Conservation (phyloP, 2,329 filamentous ascomycete genomes). For the Basipetospora chlamydospora region DNA sequence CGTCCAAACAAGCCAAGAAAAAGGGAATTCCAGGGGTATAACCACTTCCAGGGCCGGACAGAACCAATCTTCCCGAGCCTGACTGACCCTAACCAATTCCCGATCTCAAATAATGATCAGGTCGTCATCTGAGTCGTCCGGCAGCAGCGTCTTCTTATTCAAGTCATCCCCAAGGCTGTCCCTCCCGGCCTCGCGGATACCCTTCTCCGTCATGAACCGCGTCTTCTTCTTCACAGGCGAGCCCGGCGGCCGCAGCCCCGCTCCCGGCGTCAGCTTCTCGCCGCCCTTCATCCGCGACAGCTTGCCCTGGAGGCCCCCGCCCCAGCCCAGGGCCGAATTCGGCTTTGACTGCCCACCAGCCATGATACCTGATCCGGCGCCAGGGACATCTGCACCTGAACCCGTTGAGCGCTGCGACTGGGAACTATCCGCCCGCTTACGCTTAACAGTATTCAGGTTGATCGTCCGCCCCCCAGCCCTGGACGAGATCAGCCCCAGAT, state of each 20-base stretch:
- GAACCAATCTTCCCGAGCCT: too few relatives aligned
- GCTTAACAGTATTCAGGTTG: constrained; percentile 44
- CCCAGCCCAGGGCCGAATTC: constrained; percentile 37
- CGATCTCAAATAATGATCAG: constrained; percentile 35
- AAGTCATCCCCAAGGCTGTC: constrained; percentile 53
- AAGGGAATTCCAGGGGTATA: too few relatives aligned
- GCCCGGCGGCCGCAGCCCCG: constrained; percentile 13
- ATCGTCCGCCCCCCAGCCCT: constrained; percentile 28
- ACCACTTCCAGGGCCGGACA: too few relatives aligned
- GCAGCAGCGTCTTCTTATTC: constrained; percentile 17
- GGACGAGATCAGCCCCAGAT: constrained; percentile 25
- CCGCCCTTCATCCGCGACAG: constrained; percentile 47
- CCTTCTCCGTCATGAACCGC: constrained; percentile 63
- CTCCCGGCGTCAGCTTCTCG: constrained; percentile 29
- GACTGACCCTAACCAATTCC: too few relatives aligned
- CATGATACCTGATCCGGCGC: too few relatives aligned
- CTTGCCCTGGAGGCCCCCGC: constrained; percentile 37
- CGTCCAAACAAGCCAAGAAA: neutral
- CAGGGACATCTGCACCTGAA: constrained; percentile 11
- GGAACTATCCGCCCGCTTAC: constrained; percentile 41
- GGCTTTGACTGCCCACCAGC: too few relatives aligned
- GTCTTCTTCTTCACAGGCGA: constrained; percentile 56
- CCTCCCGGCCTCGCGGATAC: constrained; percentile 61
- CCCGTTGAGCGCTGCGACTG: constrained; percentile 19
- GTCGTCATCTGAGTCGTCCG: constrained; percentile 31